Evolutionary conservation across 108 stramenopile genomes (phyloP).

Genomic region (Nitzschia sp.): DNA sequence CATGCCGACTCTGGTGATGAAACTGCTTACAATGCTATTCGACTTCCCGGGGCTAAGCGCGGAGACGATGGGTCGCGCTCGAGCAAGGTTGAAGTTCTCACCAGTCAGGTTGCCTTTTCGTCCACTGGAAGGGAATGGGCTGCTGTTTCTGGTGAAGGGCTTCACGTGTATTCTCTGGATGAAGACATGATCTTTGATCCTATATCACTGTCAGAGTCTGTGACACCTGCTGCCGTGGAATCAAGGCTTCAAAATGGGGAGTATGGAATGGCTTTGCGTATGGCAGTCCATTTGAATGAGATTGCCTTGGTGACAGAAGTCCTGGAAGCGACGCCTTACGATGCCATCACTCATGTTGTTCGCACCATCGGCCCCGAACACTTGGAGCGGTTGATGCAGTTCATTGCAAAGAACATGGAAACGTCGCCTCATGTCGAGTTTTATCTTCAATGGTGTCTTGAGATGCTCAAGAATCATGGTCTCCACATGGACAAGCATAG

Average conservation of each 20-base stretch:
- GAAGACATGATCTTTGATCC: constrained; percentile 93
- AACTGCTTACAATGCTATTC: constrained; percentile 52
- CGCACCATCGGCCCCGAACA: constrained; percentile 67
- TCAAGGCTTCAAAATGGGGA: constrained; percentile 58
- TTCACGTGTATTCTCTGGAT: constrained; percentile 88
- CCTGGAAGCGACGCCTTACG: constrained; percentile 76
- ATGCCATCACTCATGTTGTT: constrained; percentile 72
- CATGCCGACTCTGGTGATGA: constrained; percentile 80
- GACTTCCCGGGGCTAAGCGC: constrained; percentile 81
- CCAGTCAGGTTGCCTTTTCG: constrained; percentile 80
- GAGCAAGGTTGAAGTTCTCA: constrained; percentile 81
- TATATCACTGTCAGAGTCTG: constrained; percentile 79
- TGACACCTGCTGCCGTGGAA: constrained; percentile 81
- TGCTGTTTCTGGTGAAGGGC: constrained; percentile 83
- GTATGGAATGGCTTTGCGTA: constrained; percentile 69
- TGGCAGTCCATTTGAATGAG: constrained; percentile 87
- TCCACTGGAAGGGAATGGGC: constrained; percentile 89
- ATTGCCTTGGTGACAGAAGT: constrained; percentile 71
- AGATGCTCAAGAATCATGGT: constrained; percentile 76
- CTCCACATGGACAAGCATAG: constrained; percentile 78
- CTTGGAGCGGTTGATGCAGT: constrained; percentile 73
- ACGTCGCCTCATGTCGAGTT: constrained; percentile 87
- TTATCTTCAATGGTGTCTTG: constrained; percentile 81
- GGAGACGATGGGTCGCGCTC: constrained; percentile 87
- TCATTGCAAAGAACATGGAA: constrained; percentile 72